Evolutionary conservation across 2,329 filamentous ascomycete genomes (phyloP).

Genomic region (Lasiodiplodia gonubiensis): DNA sequence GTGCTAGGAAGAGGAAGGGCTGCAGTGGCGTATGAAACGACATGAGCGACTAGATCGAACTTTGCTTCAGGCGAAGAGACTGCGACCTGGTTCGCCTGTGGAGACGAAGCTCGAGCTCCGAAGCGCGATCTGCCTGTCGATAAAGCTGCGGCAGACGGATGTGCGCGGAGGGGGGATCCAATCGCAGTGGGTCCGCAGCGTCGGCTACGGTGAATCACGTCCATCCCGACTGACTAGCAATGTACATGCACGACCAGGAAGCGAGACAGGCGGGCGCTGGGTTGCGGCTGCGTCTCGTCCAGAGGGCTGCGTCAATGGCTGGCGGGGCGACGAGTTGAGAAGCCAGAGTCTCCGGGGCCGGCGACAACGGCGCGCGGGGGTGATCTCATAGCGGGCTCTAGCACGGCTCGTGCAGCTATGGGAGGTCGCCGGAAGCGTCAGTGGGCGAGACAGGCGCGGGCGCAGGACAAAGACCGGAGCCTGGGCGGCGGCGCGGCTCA

Average conservation of each 20-base stretch:
- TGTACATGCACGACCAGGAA: constrained; percentile 1
- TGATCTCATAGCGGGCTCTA: constrained; percentile 4
- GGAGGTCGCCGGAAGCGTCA: constrained; percentile 14
- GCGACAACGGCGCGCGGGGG: constrained; percentile 11
- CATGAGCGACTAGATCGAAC: neutral
- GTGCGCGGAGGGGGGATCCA: constrained; percentile 24
- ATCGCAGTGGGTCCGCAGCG: constrained; percentile 16
- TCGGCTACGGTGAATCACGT: constrained; percentile 23
- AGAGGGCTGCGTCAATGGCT: constrained; percentile 12
- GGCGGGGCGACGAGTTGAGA: neutral
- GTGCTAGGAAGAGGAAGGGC: neutral
- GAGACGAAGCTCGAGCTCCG: constrained; percentile 23
- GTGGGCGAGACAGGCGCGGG: neutral
- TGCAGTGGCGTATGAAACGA: constrained; percentile 1
- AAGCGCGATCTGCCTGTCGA: constrained; percentile 23
- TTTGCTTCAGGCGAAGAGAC: neutral
- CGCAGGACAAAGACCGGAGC: constrained; percentile 14
- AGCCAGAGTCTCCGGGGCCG: neutral
- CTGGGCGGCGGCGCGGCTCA: neutral
- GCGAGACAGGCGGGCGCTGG: neutral
- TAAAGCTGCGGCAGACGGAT: constrained; percentile 19
- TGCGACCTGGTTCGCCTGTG: constrained; percentile 14
- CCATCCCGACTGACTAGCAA: constrained; percentile 23
- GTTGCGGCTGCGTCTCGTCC: neutral
- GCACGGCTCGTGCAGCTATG: neutral